phyloP scores from a whole-genome alignment of 345 rosid species.

The Salix udensis region DNA sequence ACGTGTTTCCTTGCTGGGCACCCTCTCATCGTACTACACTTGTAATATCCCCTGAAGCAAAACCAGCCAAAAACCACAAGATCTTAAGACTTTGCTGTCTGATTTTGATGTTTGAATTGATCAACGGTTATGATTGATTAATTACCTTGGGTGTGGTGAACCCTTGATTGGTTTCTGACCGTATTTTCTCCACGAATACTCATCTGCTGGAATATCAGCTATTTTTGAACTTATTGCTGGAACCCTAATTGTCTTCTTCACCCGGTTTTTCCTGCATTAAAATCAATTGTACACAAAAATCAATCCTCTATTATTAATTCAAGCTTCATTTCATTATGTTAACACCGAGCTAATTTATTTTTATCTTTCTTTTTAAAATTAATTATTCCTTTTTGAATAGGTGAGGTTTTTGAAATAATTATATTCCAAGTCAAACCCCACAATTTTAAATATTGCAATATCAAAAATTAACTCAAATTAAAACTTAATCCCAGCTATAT shows the following conservation, averaged over 20 bases:
- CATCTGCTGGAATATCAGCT: constrained; percentile 95
- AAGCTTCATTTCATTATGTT: too few species aligned
- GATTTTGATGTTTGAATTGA: neutral
- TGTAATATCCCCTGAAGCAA: constrained; percentile 72
- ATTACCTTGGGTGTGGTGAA: constrained; percentile 90
- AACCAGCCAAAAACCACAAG: neutral
- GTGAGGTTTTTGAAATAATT: too few species aligned
- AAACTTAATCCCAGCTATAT: too few species aligned
- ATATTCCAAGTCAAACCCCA: too few species aligned
- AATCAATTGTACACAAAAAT: too few species aligned
- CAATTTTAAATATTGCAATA: too few species aligned
- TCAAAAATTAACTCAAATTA: too few species aligned
- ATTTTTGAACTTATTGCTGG: constrained; percentile 83
- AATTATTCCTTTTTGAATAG: too few species aligned
- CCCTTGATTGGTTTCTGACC: constrained; percentile 98
- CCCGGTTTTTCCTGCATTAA: constrained; percentile 58
- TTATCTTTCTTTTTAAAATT: too few species aligned
- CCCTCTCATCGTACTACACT: constrained; percentile 78
- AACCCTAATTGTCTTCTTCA: constrained; percentile 70
- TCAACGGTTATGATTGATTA: neutral
- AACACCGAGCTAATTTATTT: too few species aligned
- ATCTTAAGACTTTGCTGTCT: neutral
- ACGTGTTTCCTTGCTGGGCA: constrained; percentile 98
- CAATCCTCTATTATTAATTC: too few species aligned
- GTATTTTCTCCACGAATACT: constrained; percentile 90